These are phyloP conservation scores for Trichoderma sp. DNA, from an alignment of 2,329 filamentous ascomycete genomes.

Conservation along the genomic window DNA sequence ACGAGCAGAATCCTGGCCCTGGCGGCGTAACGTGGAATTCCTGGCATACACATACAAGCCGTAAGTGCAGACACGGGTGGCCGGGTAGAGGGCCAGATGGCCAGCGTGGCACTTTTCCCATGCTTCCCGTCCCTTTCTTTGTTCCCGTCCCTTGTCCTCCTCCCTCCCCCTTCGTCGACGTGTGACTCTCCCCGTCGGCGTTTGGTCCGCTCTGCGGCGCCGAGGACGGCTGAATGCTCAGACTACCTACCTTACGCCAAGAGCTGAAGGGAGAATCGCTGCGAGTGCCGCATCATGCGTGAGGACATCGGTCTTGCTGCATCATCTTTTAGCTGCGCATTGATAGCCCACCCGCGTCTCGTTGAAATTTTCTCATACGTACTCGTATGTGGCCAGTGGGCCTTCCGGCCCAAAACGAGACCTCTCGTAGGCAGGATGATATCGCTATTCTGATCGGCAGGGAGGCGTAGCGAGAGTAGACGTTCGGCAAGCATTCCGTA, in stretches of 20 bases:
- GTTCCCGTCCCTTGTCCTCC: background rate
- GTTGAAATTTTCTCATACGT: conserved; percentile 5
- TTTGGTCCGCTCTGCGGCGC: conserved; percentile 7
- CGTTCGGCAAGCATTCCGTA: too few species aligned
- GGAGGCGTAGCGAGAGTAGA: too few species aligned
- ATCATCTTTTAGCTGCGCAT: conserved; percentile 13
- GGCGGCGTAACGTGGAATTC: background rate
- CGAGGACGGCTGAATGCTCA: background rate
- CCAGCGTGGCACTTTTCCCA: background rate
- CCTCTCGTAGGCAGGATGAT: too few species aligned
- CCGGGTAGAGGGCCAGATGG: background rate
- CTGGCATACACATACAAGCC: background rate
- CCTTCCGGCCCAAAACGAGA: background rate
- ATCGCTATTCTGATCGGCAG: too few species aligned
- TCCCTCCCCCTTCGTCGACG: background rate
- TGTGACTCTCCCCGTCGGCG: background rate
- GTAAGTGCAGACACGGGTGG: background rate
- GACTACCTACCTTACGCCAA: background rate
- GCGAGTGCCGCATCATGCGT: conserved; percentile 20
- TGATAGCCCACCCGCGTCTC: conserved; percentile 1
- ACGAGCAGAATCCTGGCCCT: conserved; percentile 19
- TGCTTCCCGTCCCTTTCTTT: background rate
- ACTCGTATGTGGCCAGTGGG: background rate
- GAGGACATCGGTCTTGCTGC: conserved; percentile 12
- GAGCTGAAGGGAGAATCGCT: conserved; percentile 16